phyloP scores from a whole-genome alignment of 768 basidiomycete genomes.

The Dendrothele bispora region DNA sequence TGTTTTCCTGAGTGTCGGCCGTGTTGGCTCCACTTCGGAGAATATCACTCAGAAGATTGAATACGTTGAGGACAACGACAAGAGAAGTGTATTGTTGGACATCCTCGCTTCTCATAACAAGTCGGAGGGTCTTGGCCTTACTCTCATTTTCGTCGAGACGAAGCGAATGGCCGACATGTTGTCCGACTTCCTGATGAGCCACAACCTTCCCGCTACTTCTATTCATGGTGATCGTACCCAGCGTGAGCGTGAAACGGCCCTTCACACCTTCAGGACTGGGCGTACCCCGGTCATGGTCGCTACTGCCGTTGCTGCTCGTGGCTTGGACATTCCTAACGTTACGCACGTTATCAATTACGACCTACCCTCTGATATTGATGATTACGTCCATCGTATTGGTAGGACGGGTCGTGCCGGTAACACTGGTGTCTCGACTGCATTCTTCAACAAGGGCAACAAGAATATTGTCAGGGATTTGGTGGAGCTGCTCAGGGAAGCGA shows the following conservation, averaged over 20 bases:
- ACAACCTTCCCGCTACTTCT: constrained; percentile 87
- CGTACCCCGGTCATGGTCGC: constrained; percentile 96
- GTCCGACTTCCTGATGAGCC: constrained; percentile 88
- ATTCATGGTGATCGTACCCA: constrained; percentile 99
- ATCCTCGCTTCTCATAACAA: constrained; percentile 79
- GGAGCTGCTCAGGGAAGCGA: constrained; percentile 92
- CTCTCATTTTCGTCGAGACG: constrained; percentile 98
- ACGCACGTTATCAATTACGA: constrained; percentile 99
- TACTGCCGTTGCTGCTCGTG: constrained; percentile 98
- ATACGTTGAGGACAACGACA: constrained; percentile 96
- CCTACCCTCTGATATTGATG: constrained; percentile 96
- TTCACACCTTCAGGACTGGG: constrained; percentile 93
- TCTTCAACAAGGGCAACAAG: constrained; percentile 93
- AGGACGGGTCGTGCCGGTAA: constrained; percentile 99
- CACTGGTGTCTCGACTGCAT: constrained; percentile 92
- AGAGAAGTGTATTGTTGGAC: constrained; percentile 94
- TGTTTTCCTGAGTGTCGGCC: constrained; percentile 97
- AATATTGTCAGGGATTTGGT: constrained; percentile 90
- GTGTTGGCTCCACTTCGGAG: constrained; percentile 97
- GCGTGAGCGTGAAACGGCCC: constrained; percentile 93
- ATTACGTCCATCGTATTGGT: constrained; percentile 98
- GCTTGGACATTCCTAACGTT: constrained; percentile 98
- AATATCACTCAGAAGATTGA: constrained; percentile 99
- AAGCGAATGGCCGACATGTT: constrained; percentile 99
- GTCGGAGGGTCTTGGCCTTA: constrained; percentile 61